phyloP scores from a whole-genome alignment of 176 grass and related monocot species.

The Chloris gayana region DNA sequence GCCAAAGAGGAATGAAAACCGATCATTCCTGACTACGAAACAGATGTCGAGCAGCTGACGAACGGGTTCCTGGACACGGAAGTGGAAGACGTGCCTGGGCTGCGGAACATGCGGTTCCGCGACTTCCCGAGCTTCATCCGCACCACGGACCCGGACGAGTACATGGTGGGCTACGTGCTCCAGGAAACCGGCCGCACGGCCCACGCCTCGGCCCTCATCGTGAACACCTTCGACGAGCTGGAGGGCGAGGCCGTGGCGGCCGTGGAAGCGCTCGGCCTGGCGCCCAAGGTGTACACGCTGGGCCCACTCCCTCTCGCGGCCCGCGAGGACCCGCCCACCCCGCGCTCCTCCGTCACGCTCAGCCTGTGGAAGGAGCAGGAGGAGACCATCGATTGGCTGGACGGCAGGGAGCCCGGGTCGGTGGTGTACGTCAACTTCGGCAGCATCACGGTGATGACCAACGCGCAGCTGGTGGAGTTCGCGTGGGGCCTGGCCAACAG shows the following conservation, averaged over 20 bases:
- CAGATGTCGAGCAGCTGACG: slow-evolving; percentile 54
- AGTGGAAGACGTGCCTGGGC: slow-evolving; percentile 69
- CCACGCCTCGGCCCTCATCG: slow-evolving; percentile 55
- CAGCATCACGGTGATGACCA: slow-evolving; percentile 69
- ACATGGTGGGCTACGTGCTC: slow-evolving; percentile 50
- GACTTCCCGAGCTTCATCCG: slow-evolving; percentile 84
- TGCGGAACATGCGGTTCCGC: slow-evolving; percentile 50
- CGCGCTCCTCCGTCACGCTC: slow-evolving; percentile 38
- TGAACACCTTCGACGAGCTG: slow-evolving; percentile 63
- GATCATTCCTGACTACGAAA: not conserved
- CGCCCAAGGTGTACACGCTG: slow-evolving; percentile 55
- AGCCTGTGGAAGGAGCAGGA: slow-evolving; percentile 78
- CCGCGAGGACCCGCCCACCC: slow-evolving; percentile 38
- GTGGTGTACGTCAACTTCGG: slow-evolving; percentile 95
- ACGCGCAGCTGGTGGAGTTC: slow-evolving; percentile 67
- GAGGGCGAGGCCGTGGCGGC: slow-evolving; percentile 58
- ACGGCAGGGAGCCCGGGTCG: slow-evolving; percentile 43
- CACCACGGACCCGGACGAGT: slow-evolving; percentile 60
- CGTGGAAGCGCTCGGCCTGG: slow-evolving; percentile 43
- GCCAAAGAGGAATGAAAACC: too few relatives aligned
- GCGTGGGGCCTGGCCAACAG: slow-evolving; percentile 86
- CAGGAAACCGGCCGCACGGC: slow-evolving; percentile 44
- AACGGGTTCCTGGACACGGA: slow-evolving; percentile 76
- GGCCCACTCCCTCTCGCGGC: slow-evolving; percentile 64
- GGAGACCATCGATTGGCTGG: slow-evolving; percentile 60